Conservation (phyloP, 805 yeast genomes). For the Candida hungchunana region DNA sequence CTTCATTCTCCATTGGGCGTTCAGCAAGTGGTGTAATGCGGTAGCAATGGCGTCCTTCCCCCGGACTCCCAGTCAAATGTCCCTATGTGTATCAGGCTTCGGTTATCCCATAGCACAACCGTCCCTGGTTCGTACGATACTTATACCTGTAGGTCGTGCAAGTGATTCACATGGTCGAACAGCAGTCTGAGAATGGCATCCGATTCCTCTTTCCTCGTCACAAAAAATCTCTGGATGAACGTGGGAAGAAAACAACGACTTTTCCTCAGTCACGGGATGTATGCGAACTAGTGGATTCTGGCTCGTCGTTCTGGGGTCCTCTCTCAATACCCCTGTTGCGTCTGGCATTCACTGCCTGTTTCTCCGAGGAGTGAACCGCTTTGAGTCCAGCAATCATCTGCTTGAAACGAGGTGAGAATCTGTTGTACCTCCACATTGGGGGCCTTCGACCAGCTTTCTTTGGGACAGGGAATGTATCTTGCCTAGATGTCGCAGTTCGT, state of each 20-base stretch:
- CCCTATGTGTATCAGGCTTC: constrained; percentile 66
- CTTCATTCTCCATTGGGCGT: constrained; percentile 53
- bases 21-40: constrained; percentile 74
- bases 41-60: constrained; percentile 65
- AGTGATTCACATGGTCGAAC: constrained; percentile 45
- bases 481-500: too few species aligned
- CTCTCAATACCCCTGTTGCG: constrained; percentile 62
- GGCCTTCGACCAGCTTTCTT: too few species aligned
- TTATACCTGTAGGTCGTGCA: constrained; percentile 64
- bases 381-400: constrained; percentile 55
- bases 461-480: too few species aligned
- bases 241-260: constrained; percentile 54
- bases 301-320: constrained; percentile 48
- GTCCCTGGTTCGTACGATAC: constrained; percentile 69
- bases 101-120: constrained; percentile 77
- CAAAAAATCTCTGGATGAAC: constrained; percentile 64
- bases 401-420: constrained; percentile 64
- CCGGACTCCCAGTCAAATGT: constrained; percentile 67
- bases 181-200: constrained; percentile 55
- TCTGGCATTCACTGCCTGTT: constrained; percentile 59
- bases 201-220: constrained; percentile 69
- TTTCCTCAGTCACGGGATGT: constrained; percentile 68
- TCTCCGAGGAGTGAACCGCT: constrained; percentile 66
- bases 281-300: constrained; percentile 68
- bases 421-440: constrained; percentile 62